phyloP scores from a whole-genome alignment of 2,329 filamentous ascomycete species.

The Verticillium dahliae region DNA sequence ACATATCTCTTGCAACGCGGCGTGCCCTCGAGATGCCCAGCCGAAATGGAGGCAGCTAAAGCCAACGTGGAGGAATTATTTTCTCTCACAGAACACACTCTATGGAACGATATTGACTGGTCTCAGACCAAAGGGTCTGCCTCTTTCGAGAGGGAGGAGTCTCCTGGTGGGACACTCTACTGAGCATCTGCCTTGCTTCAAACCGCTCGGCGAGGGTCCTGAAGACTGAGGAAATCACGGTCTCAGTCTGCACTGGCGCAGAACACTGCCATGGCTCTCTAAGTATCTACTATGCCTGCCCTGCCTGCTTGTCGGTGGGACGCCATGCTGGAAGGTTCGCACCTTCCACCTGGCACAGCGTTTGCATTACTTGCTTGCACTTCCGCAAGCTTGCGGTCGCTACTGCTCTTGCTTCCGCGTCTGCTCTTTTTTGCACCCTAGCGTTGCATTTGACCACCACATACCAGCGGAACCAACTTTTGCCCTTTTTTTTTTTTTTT shows the following conservation, averaged over 20 bases:
- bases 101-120: neutral
- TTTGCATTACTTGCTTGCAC: neutral
- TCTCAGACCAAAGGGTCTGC: neutral
- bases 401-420: neutral
- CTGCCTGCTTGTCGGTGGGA: neutral
- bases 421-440: neutral
- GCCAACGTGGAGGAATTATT: neutral
- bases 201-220: neutral
- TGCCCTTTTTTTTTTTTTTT: no score
- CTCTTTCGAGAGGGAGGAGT: neutral
- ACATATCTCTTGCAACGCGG: neutral
- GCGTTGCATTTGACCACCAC: neutral
- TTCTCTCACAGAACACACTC: neutral
- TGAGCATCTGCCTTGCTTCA: neutral
- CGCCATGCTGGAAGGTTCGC: neutral
- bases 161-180: neutral
- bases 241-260: no score
- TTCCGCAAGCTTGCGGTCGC: neutral
- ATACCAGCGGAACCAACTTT: neutral
- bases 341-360: neutral
- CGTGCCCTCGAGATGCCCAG: neutral
- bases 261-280: neutral
- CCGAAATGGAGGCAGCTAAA: neutral
- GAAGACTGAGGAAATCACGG: neutral
- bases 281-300: neutral